Conservation (phyloP, 148 eudicot genomes). For the Chenopodium suecicum region DNA sequence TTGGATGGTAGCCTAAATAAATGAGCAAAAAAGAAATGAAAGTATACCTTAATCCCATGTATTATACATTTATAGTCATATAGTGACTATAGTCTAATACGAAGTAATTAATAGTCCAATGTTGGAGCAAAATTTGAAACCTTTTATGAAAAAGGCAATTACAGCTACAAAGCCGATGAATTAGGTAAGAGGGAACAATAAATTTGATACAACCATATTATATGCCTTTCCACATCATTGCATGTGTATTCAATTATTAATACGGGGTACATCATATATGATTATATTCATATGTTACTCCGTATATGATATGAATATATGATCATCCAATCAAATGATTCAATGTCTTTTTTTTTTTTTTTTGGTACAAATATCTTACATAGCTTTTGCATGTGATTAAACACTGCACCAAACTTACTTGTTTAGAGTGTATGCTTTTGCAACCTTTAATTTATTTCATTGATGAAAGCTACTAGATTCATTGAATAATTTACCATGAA, state of each 20-base stretch:
- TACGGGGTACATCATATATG: no score
- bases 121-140: neutral
- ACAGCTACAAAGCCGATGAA: neutral
- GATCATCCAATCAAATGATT: neutral
- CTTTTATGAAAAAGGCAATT: neutral
- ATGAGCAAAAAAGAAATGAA: slow-evolving; percentile 2
- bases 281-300: no score
- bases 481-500: no score
- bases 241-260: neutral
- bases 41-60: neutral
- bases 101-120: neutral
- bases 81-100: no score
- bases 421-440: no score
- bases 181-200: slow-evolving; percentile 20
- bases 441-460: no score
- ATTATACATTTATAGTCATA: neutral
- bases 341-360: no score
- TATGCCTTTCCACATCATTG: neutral
- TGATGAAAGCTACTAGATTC: no score
- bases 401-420: no score
- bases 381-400: no score
- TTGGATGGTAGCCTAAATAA: neutral
- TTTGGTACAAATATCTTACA: no score
- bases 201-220: neutral
- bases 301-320: neutral